A percentile compares a stretch with the other conserved stretches of the same genome.
Evolutionary conservation across 192 early-diverging fungal genomes (phyloP).

Genomic region (Coemansia sp.): DNA sequence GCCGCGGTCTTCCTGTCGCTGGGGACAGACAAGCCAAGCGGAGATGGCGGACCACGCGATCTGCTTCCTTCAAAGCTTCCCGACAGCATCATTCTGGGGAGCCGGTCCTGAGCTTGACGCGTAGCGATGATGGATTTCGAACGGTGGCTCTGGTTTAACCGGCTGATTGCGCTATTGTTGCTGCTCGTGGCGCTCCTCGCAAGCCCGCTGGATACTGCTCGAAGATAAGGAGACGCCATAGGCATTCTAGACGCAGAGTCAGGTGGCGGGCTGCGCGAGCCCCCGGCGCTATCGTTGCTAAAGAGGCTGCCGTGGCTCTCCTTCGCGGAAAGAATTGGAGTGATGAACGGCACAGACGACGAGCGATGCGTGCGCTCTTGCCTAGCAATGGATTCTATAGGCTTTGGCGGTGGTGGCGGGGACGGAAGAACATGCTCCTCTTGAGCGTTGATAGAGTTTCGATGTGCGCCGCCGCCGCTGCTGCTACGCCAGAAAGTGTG

Average conservation of each 20-base stretch:
- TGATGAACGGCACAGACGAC: conserved; percentile 51
- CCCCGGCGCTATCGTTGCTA: conserved; percentile 5
- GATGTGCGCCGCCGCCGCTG: conserved; percentile 12
- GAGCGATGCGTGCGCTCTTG: conserved; percentile 53
- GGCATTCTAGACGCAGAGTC: conserved; percentile 8
- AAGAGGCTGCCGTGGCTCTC: not conserved
- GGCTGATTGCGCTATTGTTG: conserved; percentile 7
- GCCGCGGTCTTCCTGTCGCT: conserved; percentile 14
- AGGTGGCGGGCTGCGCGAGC: not conserved
- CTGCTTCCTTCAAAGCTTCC: conserved; percentile 14
- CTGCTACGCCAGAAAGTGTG: conserved; percentile 39
- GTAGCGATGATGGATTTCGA: conserved; percentile 19
- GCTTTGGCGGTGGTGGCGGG: not conserved
- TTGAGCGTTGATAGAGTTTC: conserved; percentile 15
- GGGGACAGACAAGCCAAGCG: conserved; percentile 14
- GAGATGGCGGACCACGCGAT: conserved; percentile 33
- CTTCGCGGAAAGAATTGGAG: conserved; percentile 22
- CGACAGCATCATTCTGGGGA: conserved; percentile 37
- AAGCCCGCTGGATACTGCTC: conserved; percentile 43
- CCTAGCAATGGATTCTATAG: not conserved
- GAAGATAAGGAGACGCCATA: conserved; percentile 43
- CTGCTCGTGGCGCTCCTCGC: conserved; percentile 6
- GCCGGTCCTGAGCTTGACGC: conserved; percentile 28
- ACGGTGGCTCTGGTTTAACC: conserved; percentile 20
- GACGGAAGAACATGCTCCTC: not conserved